Evolutionary conservation across 2,329 filamentous ascomycete genomes (phyloP).

Genomic region (Nemania sp.): DNA sequence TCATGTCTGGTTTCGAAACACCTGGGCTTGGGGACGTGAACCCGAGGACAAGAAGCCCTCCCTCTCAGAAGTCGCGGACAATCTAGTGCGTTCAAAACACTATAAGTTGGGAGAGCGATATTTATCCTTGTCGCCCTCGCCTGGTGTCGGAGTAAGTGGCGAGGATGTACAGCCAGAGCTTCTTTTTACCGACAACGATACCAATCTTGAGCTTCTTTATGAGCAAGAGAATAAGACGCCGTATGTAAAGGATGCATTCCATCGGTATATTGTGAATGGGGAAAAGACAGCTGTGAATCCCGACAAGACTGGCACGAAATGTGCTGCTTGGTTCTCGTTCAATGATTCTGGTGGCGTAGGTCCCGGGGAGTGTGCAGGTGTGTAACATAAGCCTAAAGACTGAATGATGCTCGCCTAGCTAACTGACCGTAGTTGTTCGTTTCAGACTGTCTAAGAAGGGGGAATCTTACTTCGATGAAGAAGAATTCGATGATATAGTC

Average conservation of each 20-base stretch:
- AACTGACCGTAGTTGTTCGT: slow-evolving; percentile 74
- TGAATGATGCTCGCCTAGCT: slow-evolving; percentile 17
- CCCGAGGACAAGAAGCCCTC: slow-evolving; percentile 80
- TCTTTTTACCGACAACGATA: slow-evolving; percentile 96
- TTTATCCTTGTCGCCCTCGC: slow-evolving; percentile 88
- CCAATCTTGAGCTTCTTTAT: slow-evolving; percentile 84
- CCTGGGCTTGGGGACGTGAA: slow-evolving; percentile 94
- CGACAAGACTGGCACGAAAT: slow-evolving; percentile 83
- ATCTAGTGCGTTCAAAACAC: slow-evolving; percentile 81
- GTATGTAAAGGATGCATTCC: slow-evolving; percentile 96
- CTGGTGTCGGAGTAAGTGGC: slow-evolving; percentile 80
- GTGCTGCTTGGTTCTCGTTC: slow-evolving; percentile 91
- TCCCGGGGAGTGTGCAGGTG: slow-evolving; percentile 91
- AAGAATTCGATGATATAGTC: slow-evolving; percentile 89
- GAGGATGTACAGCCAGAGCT: slow-evolving; percentile 87
- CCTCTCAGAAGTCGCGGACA: slow-evolving; percentile 74
- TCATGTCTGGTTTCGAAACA: slow-evolving; percentile 97
- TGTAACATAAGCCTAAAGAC: slow-evolving; percentile 59
- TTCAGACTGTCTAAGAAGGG: slow-evolving; percentile 85
- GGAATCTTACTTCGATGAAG: slow-evolving; percentile 87
- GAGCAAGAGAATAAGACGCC: slow-evolving; percentile 80
- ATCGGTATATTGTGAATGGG: slow-evolving; percentile 84
- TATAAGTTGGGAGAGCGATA: slow-evolving; percentile 84
- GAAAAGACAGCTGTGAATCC: slow-evolving; percentile 88
- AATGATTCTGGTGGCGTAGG: slow-evolving; percentile 88